phyloP scores from a whole-genome alignment of 345 rosid genomes.

The Iberis pinnata region DNA sequence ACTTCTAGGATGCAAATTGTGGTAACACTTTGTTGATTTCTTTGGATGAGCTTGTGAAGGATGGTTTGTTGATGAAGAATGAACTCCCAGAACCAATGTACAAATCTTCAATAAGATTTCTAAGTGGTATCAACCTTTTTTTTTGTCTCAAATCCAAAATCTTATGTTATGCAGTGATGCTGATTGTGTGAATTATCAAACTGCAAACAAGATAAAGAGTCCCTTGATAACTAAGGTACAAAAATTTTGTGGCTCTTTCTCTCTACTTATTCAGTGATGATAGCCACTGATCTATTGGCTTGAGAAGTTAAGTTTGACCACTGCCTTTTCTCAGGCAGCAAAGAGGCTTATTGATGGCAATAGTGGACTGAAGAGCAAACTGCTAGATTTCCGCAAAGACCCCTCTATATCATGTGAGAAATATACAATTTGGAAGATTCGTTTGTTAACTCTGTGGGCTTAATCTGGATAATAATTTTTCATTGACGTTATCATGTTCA shows the following conservation, averaged over 20 bases:
- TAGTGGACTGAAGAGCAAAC: conserved; percentile 53
- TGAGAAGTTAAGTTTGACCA: conserved; percentile 6
- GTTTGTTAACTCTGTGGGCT: neutral
- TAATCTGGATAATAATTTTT: conserved; percentile 5
- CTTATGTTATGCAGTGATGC: conserved; percentile 39
- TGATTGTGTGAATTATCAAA: conserved; percentile 53
- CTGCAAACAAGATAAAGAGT: conserved; percentile 53
- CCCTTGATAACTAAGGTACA: conserved; percentile 71
- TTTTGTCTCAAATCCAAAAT: neutral
- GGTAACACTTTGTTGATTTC: conserved; percentile 89
- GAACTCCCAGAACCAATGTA: conserved; percentile 81
- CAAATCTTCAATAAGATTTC: conserved; percentile 15
- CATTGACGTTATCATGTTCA: conserved; percentile 3
- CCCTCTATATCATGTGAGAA: conserved; percentile 61
- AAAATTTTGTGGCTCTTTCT: neutral
- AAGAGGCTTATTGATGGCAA: conserved; percentile 56
- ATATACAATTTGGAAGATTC: neutral
- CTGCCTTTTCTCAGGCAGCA: conserved; percentile 58
- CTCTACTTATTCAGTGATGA: neutral
- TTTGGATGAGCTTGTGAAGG: conserved; percentile 81
- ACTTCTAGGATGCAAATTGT: conserved; percentile 84
- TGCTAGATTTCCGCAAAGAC: conserved; percentile 53
- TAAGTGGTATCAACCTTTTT: neutral
- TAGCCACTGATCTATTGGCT: neutral
- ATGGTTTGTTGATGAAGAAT: conserved; percentile 54